Conservation (phyloP, 371 early-diverging fungal genomes). For the Blastocladiella emersonii region DNA sequence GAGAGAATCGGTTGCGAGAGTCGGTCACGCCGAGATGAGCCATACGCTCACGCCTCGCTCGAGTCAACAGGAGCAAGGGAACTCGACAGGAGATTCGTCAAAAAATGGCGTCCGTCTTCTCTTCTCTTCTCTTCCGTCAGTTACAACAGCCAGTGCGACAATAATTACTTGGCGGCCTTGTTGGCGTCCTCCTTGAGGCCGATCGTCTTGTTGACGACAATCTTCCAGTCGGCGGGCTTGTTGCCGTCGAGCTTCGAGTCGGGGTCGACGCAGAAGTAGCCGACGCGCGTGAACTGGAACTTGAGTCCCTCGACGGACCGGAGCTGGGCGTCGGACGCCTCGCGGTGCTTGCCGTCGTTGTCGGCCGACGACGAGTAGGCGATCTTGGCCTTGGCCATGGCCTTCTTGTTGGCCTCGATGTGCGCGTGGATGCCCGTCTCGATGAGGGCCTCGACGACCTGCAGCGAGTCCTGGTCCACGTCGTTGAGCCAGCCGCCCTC, state of each 20-base stretch:
- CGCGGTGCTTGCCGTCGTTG: background rate
- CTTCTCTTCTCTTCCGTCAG: no score
- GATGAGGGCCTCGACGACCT: constrained; percentile 53
- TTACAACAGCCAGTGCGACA: background rate
- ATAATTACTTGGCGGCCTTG: constrained; percentile 28
- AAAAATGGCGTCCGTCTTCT: no score
- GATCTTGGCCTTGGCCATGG: constrained; percentile 13
- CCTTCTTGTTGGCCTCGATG: constrained; percentile 17
- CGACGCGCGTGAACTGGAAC: constrained; percentile 93
- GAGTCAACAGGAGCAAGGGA: no score
- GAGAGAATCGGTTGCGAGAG: no score
- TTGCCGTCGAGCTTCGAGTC: constrained; percentile 49
- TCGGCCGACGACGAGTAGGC: background rate
- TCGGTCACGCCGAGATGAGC: no score
- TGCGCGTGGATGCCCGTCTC: constrained; percentile 70
- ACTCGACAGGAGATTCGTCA: no score
- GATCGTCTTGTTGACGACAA: constrained; percentile 82
- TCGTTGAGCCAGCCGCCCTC: constrained; percentile 90
- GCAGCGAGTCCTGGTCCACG: constrained; percentile 68
- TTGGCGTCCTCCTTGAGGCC: constrained; percentile 79
- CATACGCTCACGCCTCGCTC: no score
- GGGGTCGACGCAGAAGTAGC: constrained; percentile 93
- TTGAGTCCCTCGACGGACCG: constrained; percentile 58
- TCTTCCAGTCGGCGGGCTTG: background rate
- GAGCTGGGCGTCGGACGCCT: constrained; percentile 17